Evolutionary conservation across 768 basidiomycete genomes (phyloP).

Genomic region (Boletus barrowsii): DNA sequence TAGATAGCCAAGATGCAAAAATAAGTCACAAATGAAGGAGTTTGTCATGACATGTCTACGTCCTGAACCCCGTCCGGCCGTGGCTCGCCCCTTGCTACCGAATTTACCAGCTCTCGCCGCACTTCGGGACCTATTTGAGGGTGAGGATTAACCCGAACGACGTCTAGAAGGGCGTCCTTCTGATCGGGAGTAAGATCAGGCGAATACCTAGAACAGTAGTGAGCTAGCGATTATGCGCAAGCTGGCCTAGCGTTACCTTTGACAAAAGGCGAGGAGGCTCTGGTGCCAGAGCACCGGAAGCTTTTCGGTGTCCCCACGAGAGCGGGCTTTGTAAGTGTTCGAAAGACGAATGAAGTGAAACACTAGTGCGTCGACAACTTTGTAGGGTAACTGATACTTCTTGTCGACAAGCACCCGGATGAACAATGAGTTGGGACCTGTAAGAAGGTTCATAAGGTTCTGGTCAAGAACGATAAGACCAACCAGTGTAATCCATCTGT

Average conservation of each 20-base stretch:
- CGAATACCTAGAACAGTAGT: conserved; percentile 63
- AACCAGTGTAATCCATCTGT: conserved; percentile 94
- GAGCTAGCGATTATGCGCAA: background rate
- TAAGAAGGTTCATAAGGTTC: background rate
- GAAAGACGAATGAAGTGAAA: conserved; percentile 98
- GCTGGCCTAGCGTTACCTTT: conserved; percentile 55
- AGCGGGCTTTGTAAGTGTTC: conserved; percentile 78
- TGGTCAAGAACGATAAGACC: background rate
- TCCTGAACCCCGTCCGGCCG: conserved; percentile 63
- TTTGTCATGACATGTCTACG: conserved; percentile 52
- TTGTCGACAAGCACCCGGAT: conserved; percentile 96
- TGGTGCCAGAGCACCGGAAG: conserved; percentile 99
- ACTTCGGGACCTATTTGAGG: conserved; percentile 87
- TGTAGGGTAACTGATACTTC: conserved; percentile 96
- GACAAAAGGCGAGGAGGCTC: conserved; percentile 88
- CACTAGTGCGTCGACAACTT: conserved; percentile 94
- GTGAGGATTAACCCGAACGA: conserved; percentile 82
- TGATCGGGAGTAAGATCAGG: conserved; percentile 95
- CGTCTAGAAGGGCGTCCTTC: conserved; percentile 95
- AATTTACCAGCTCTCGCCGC: conserved; percentile 84
- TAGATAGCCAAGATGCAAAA: background rate
- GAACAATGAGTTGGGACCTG: conserved; percentile 91
- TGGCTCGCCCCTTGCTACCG: conserved; percentile 82
- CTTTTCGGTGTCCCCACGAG: conserved; percentile 67
- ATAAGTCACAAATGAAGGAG: background rate